A percentile compares a stretch with the other conserved stretches of the same genome.
These are phyloP conservation scores for Urochloa ruziziensis DNA, from an alignment of 176 grass and related monocot genomes.

Conservation along the genomic window DNA sequence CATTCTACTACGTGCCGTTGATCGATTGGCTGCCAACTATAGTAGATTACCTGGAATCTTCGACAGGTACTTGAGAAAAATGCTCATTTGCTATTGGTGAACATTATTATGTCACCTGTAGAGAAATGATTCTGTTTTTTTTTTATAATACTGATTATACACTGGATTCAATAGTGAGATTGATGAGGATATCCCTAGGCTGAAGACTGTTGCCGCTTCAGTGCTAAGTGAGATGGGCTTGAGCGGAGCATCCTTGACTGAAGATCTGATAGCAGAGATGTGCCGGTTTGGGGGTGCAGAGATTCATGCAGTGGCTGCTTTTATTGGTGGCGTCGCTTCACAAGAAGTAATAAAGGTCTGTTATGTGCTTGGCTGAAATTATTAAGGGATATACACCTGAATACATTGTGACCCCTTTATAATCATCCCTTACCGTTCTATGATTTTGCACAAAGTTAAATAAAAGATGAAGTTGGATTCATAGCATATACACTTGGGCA, in stretches of 20 bases:
- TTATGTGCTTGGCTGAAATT: neutral
- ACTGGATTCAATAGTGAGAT: constrained; percentile 66
- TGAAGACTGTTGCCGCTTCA: constrained; percentile 68
- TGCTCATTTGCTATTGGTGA: constrained; percentile 38
- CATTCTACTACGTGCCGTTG: constrained; percentile 73
- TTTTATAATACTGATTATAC: constrained; percentile 59
- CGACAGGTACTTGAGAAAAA: constrained; percentile 57
- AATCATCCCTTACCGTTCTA: neutral
- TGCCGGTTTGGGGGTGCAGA: constrained; percentile 84
- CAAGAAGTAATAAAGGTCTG: constrained; percentile 91
- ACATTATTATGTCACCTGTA: constrained; percentile 33
- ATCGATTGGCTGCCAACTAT: constrained; percentile 71
- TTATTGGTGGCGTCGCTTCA: constrained; percentile 80
- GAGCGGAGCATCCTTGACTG: constrained; percentile 61
- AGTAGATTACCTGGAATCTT: constrained; percentile 73
- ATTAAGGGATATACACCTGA: neutral
- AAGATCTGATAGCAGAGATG: constrained; percentile 84
- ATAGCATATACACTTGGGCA: neutral
- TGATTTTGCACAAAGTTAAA: neutral
- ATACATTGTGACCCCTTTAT: neutral
- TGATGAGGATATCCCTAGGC: constrained; percentile 80
- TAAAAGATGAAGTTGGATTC: neutral
- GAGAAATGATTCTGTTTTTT: constrained; percentile 32
- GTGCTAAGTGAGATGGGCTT: constrained; percentile 75
- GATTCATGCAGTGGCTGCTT: constrained; percentile 76